Evolutionary conservation across 805 yeast genomes (phyloP).

Genomic region (Ogataea methylovora): DNA sequence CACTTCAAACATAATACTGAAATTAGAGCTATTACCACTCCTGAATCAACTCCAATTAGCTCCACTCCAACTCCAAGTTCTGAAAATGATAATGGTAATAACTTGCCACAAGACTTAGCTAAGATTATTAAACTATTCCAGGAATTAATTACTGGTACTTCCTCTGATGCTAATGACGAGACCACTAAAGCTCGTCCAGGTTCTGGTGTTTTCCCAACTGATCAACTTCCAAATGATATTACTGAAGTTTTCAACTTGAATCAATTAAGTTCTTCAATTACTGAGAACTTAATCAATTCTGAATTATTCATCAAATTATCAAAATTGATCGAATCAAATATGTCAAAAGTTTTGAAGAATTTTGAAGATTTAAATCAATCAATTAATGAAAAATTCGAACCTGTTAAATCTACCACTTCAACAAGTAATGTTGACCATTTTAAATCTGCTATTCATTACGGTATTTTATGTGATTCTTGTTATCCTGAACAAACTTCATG

Average conservation of each 20-base stretch:
- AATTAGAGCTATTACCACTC: neutral
- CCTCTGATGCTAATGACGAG: no score
- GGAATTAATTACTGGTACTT: no score
- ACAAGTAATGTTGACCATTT: neutral
- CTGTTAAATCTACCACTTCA: slow-evolving; percentile 1
- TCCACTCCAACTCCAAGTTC: no score
- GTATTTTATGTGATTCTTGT: slow-evolving; percentile 26
- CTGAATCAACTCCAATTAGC: neutral
- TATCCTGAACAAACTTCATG: slow-evolving; percentile 7
- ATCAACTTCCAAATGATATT: neutral
- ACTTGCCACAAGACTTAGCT: no score
- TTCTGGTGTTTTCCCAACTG: neutral
- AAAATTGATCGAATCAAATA: slow-evolving; percentile 12
- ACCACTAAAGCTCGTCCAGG: neutral
- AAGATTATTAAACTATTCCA: no score
- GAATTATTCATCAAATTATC: slow-evolving; percentile 14
- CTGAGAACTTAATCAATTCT: slow-evolving; percentile 14
- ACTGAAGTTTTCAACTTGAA: slow-evolving; percentile 8
- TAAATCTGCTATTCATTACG: slow-evolving; percentile 9
- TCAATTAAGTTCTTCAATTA: slow-evolving; percentile 10
- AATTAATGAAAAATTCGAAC: slow-evolving; percentile 11
- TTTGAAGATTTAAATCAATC: slow-evolving; percentile 19
- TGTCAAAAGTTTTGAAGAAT: slow-evolving; percentile 11
- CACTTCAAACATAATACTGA: neutral
- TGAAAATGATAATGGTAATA: no score